Base-by-base conservation (phyloP, 2,329 filamentous ascomycete species). In the Remersonia thermophila region DNA sequence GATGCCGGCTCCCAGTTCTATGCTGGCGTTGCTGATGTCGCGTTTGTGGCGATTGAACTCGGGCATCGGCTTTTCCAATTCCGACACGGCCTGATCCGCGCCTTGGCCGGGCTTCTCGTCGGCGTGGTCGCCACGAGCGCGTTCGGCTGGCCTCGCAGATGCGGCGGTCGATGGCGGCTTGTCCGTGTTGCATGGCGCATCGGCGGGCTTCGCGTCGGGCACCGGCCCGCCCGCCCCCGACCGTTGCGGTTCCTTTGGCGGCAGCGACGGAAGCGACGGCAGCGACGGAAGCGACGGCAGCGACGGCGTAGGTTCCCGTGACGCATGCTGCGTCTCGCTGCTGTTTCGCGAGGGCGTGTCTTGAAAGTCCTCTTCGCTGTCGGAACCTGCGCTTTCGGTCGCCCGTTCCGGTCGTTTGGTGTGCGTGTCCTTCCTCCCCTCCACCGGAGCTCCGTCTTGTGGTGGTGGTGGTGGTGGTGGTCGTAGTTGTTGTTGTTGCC, bases 1-100 rank as follows among this genome's bases (percentile, higher is more conserved):
- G 13, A 76, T 55, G 34, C 61, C 47, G n/a, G 47, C 54, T 8
- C 49, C 49, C 31, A 46, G 52, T 23, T 51, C 50, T 15, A 36
- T 37, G 28, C 46, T 41, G 13, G 48, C 36, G 33, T 48, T 47
- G 47, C 60, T 65, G 6, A 57, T 51, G n/a, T 55, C 49, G 48
- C 60, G 65, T 2, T 47, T 47, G 18, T 61, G 55, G 3, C 48
- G 53, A 3, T 47, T 39, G n/a, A 46, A 36, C 15, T 47, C 34
- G 7, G 36, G 38, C 33, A 47, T 43, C 17, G 45, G 35, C 33
- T 51, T 47, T 17, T 40, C 39, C 9, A 41, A 30, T 30, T 46
- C 43, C 2, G 45, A 36, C 17, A 48, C 36, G 7, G 50, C 47
- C 35, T 46, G 42, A 29, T 48, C 43, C 27, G 40, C 35, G 18